phyloP scores from a whole-genome alignment of 2,329 filamentous ascomycete genomes.

The Hyphodiscus sp. region DNA sequence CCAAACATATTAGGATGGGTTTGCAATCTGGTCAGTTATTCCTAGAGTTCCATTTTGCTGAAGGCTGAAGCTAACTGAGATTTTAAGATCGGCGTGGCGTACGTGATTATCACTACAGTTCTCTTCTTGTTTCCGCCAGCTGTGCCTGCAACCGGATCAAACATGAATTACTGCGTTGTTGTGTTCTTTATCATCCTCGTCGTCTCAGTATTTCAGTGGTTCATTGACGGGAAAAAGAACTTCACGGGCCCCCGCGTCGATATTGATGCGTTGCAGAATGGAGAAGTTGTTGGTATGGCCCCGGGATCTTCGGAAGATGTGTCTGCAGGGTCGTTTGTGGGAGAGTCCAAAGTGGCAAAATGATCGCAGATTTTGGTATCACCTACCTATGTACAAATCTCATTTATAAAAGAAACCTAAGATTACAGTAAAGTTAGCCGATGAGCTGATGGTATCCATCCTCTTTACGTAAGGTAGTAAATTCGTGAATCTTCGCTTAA shows the following conservation, averaged over 20 bases:
- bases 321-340: background rate
- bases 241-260: constrained; percentile 40
- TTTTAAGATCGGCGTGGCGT: constrained; percentile 42
- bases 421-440: no score
- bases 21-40: constrained; percentile 43
- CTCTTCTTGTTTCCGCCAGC: constrained; percentile 58
- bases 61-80: constrained; percentile 6
- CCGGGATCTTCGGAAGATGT: background rate
- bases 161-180: constrained; percentile 43
- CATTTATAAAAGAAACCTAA: no score
- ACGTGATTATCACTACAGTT: constrained; percentile 53
- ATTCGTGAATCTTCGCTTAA: no score
- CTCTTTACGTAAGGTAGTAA: no score
- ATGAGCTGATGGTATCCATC: no score
- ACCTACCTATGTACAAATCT: no score
- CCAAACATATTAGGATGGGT: constrained; percentile 50
- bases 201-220: constrained; percentile 45
- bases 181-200: constrained; percentile 38
- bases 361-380: background rate
- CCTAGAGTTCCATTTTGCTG: constrained; percentile 9
- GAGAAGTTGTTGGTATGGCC: constrained; percentile 18
- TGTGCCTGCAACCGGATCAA: constrained; percentile 48
- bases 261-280: constrained; percentile 28
- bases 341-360: background rate
- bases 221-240: constrained; percentile 55